These are phyloP conservation scores for Forsythia suspensa DNA, from an alignment of 257 asterid species.

Conservation along the genomic window DNA sequence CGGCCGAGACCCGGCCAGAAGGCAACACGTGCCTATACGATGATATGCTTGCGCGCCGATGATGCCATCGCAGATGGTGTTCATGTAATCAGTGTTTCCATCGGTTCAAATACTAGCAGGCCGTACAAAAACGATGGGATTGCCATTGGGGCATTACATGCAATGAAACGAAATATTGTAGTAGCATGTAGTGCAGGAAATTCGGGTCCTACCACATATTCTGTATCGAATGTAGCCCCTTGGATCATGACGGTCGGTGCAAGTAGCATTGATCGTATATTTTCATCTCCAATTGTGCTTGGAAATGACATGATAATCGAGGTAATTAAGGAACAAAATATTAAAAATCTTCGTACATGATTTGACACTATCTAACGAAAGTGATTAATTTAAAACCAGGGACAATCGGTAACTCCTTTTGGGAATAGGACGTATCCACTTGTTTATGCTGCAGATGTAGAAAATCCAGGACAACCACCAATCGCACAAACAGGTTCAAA, in stretches of 20 bases:
- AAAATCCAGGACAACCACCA: conserved; percentile 39
- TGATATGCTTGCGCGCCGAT: conserved; percentile 40
- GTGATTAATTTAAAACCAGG: conserved; percentile 25
- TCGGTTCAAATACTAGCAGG: conserved; percentile 15
- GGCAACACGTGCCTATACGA: conserved; percentile 29
- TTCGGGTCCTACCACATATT: conserved; percentile 19
- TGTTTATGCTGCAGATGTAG: conserved; percentile 42
- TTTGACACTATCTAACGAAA: background rate
- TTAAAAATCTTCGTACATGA: no score
- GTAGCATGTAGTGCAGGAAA: conserved; percentile 48
- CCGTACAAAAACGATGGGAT: conserved; percentile 22
- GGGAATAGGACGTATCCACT: conserved; percentile 31
- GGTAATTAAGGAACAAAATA: conserved; percentile 16
- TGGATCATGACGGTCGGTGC: conserved; percentile 52
- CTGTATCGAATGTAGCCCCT: conserved; percentile 41
- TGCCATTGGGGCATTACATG: conserved; percentile 43
- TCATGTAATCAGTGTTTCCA: conserved; percentile 33
- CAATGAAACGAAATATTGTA: conserved; percentile 26
- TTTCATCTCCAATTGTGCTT: conserved; percentile 28
- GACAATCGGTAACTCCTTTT: conserved; percentile 43
- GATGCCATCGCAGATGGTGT: conserved; percentile 55
- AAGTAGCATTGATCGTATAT: conserved; percentile 37
- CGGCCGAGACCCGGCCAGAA: background rate
- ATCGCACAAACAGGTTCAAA: conserved; percentile 27
- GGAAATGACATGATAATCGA: conserved; percentile 33